Percentiles rank a stretch among this genome's conserved stretches.
phyloP scores from a whole-genome alignment of 1,139 yeast species.

The Kurtzmaniella quercitrusa region DNA sequence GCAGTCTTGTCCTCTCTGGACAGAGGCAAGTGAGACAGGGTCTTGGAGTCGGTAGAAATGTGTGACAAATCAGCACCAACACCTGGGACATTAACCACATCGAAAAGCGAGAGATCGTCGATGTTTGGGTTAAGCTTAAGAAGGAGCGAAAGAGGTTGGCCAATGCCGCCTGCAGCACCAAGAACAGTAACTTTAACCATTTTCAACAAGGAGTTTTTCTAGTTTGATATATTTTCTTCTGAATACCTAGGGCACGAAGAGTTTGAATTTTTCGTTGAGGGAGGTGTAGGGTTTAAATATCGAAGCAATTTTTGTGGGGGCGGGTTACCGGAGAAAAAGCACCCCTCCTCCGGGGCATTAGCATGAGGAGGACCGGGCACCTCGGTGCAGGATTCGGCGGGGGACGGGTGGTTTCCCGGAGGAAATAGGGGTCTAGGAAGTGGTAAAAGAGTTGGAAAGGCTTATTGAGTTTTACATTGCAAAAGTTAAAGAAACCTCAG shows the following conservation, averaged over 20 bases:
- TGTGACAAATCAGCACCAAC: slow-evolving; percentile 75
- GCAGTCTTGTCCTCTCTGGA: slow-evolving; percentile 47
- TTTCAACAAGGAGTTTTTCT: slow-evolving; percentile 2
- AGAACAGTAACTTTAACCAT: slow-evolving; percentile 70
- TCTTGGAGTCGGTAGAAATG: slow-evolving; percentile 57
- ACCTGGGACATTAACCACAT: slow-evolving; percentile 65
- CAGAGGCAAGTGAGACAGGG: slow-evolving; percentile 53
- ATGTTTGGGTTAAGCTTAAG: slow-evolving; percentile 56
- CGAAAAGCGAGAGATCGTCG: slow-evolving; percentile 56
- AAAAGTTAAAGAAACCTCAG: no score
- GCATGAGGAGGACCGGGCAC: slow-evolving; percentile 2
- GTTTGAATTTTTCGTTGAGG: not conserved
- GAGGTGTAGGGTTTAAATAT: not conserved
- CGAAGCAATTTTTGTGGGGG: not conserved
- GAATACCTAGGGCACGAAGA: not conserved
- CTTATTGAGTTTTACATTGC: not conserved
- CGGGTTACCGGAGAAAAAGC: slow-evolving; percentile 1
- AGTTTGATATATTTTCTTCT: not conserved
- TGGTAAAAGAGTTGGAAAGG: not conserved
- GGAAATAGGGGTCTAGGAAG: not conserved
- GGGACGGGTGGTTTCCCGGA: not conserved
- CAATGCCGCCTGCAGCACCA: slow-evolving; percentile 82
- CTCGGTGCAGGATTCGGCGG: slow-evolving; percentile 2
- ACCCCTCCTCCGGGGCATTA: slow-evolving; percentile 2
- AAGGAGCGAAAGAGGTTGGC: slow-evolving; percentile 68